Percentiles rank a stretch among this genome's conserved stretches.
These are phyloP conservation scores for Castanopsis chinensis DNA, from an alignment of 306 rosid species.

Conservation along the genomic window DNA sequence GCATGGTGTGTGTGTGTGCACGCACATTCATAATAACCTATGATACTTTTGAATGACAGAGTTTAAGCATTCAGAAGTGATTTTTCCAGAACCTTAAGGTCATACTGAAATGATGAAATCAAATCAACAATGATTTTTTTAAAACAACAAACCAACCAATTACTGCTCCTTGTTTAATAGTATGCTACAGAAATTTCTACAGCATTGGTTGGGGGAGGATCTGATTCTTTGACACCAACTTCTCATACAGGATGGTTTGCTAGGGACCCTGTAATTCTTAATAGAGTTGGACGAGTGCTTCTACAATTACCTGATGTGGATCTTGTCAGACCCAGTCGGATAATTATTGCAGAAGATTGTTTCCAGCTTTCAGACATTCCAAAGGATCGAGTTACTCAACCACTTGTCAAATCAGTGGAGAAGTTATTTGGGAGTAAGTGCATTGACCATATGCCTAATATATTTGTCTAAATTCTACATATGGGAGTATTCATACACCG, in stretches of 20 bases:
- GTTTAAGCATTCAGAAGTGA: neutral
- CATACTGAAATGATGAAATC: neutral
- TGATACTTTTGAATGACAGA: neutral
- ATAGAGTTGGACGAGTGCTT: conserved; percentile 59
- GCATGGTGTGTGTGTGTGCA: neutral
- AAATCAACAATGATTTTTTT: neutral
- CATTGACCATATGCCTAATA: conserved; percentile 2
- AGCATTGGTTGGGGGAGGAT: neutral
- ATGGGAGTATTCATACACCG: neutral
- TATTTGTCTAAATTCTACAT: neutral
- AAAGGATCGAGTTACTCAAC: conserved; percentile 31
- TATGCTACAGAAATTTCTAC: neutral
- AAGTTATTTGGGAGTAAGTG: conserved; percentile 74
- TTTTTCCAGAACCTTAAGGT: neutral
- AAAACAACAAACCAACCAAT: neutral
- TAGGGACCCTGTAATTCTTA: conserved; percentile 66
- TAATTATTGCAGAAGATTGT: conserved; percentile 85
- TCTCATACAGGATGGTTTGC: conserved; percentile 88
- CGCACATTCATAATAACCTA: neutral
- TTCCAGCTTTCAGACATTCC: conserved; percentile 71
- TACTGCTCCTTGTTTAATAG: neutral
- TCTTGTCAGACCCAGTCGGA: conserved; percentile 44
- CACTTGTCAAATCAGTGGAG: conserved; percentile 47
- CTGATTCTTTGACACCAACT: conserved; percentile 31
- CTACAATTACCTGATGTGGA: conserved; percentile 45